phyloP scores from a whole-genome alignment of 2,329 filamentous ascomycete species.

The Trichoderma sp. region DNA sequence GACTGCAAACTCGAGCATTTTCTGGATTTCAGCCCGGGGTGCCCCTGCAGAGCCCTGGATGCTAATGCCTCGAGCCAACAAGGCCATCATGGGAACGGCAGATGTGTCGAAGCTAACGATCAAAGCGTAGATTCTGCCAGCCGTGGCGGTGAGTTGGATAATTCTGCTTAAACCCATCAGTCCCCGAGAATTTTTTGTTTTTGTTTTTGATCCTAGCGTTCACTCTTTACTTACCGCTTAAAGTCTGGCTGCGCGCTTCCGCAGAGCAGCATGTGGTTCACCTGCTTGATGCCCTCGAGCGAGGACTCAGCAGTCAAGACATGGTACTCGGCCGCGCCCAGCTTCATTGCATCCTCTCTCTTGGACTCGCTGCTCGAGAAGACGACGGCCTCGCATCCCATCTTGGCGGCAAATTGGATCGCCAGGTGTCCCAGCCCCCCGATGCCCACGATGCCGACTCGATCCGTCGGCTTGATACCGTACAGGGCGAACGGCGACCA shows the following conservation, averaged over 20 bases:
- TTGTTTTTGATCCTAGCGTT: not conserved
- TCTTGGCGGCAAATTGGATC: slow-evolving; percentile 66
- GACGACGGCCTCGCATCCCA: slow-evolving; percentile 65
- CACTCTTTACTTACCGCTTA: not conserved
- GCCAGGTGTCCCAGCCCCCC: slow-evolving; percentile 67
- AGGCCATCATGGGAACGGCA: not conserved
- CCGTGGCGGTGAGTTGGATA: not conserved
- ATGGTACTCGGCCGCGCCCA: slow-evolving; percentile 23
- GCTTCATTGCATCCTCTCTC: slow-evolving; percentile 41
- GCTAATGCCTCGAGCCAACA: slow-evolving; percentile 1
- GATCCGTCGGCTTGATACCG: slow-evolving; percentile 70
- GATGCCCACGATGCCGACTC: slow-evolving; percentile 69
- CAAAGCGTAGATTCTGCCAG: slow-evolving; percentile 10
- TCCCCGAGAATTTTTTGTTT: not conserved
- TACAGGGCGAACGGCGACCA: slow-evolving; percentile 66
- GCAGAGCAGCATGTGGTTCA: slow-evolving; percentile 25
- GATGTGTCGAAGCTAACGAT: slow-evolving; percentile 6
- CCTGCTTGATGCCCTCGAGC: slow-evolving; percentile 1
- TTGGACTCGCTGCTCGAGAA: slow-evolving; percentile 64
- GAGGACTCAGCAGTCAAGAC: slow-evolving; percentile 10
- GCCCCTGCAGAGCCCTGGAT: slow-evolving; percentile 14
- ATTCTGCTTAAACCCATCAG: not conserved
- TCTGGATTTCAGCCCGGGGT: not conserved
- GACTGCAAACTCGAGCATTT: slow-evolving; percentile 5
- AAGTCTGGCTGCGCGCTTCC: slow-evolving; percentile 20